phyloP scores from a whole-genome alignment of 2,329 filamentous ascomycete genomes.

The Aspergillus ochraceus region DNA sequence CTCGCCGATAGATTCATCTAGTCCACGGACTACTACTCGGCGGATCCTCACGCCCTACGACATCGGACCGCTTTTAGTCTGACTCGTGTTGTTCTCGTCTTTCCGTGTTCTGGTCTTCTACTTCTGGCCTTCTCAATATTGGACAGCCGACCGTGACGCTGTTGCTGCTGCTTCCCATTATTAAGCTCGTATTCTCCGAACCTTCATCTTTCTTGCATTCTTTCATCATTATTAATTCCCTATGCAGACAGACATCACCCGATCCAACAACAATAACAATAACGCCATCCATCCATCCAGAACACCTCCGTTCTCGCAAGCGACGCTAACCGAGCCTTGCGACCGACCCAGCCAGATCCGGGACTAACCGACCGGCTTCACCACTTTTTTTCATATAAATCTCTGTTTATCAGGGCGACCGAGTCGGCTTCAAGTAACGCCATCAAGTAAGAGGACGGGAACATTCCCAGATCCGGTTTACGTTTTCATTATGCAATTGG shows the following conservation, averaged over 20 bases:
- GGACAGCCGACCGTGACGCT: too few relatives aligned
- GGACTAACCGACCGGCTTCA: background rate
- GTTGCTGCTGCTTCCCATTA: background rate
- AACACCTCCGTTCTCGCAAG: background rate
- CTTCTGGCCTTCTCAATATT: too few relatives aligned
- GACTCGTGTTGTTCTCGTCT: background rate
- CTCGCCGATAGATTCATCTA: too few relatives aligned
- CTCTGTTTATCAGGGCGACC: background rate
- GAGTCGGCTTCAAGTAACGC: background rate
- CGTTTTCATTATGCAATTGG: background rate
- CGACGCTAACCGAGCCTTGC: background rate
- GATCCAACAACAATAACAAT: background rate
- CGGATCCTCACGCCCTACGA: background rate
- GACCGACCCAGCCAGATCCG: background rate
- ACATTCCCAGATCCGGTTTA: background rate
- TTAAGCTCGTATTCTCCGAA: background rate
- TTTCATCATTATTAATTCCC: background rate
- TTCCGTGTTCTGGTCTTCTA: background rate
- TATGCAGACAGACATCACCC: background rate
- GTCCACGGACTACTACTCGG: too few relatives aligned
- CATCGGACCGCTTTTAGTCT: background rate
- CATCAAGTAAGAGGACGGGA: background rate
- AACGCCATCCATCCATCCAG: background rate
- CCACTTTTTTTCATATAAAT: background rate
- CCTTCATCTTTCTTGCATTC: background rate